Base-by-base conservation (phyloP, 371 early-diverging fungal genomes). In the Dichotomocladium elegans region DNA sequence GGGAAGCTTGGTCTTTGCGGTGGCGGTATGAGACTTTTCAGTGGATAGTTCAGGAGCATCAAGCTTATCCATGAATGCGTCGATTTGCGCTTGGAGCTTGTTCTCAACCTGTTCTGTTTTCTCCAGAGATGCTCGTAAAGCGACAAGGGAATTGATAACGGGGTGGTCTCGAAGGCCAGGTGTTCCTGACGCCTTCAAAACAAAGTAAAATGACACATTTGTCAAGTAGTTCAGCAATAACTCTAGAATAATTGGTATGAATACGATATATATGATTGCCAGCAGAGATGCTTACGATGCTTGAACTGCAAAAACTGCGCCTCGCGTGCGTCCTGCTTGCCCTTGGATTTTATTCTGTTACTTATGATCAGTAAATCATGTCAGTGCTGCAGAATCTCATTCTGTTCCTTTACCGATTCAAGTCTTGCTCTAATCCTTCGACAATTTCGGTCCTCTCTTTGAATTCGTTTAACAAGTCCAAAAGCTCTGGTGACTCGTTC, bases 151-250 rank as follows among this genome's bases (percentile, higher is more conserved):
- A 27, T 83, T 82, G 56, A 93, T 86, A 14, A 94, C 91, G 8
- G 94, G 95, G 65, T 95, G 96, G 45, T 85, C 79, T 40, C 78
- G 82, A 34, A 89, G 58, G 48, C 82, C 73, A 11, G 67, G 61
- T 0, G 77, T 37, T 4, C 75, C 78, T 12, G 87, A 83, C 14
- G 92, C 82, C 61, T 90, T 90, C 41, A 92, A 60, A 1, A 82
- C 81, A 49, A 96, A 77, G 65, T 93, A 94, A 50, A 93, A 95
- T 17, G 94, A 83, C 48, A 95, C 81, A 57, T 96, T 96, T 55
- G 87, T 89, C 58, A 94, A 69, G 63, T 94, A 96, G 53, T 83
- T 84, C 66, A 88, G 69, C 19, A 71, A 41, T 1, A 70, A 55
- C 47, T 77, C 63, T 66, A 48, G n/a, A n/a, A n/a, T n/a, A n/a